These are phyloP conservation scores for Pseudocercospora macadamiae DNA, from an alignment of 2,329 filamentous ascomycete genomes.

Conservation along the genomic window DNA sequence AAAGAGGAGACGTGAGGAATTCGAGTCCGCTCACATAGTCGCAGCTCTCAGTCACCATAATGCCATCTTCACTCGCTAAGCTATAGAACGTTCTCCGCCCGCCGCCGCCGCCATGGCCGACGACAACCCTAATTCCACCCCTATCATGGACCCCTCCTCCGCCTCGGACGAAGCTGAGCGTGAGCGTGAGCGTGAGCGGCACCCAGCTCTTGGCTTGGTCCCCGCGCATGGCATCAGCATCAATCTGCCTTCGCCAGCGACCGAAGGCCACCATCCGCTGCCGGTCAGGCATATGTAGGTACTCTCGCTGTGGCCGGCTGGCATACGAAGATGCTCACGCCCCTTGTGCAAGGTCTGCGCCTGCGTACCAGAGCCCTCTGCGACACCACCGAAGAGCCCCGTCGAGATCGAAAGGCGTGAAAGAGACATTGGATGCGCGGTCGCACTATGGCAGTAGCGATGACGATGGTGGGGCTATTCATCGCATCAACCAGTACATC, in stretches of 20 bases:
- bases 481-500: conserved; percentile 91
- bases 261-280: conserved; percentile 36
- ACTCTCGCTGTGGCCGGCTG: conserved; percentile 9
- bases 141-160: conserved; percentile 6
- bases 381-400: conserved; percentile 66
- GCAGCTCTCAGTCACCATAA: conserved; percentile 2
- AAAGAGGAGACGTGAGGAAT: conserved; percentile 5
- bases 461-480: conserved; percentile 76
- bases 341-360: conserved; percentile 52
- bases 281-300: conserved; percentile 55
- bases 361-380: conserved; percentile 64
- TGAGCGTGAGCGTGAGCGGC: conserved; percentile 18
- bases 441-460: conserved; percentile 86
- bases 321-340: conserved; percentile 28
- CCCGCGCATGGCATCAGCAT: conserved; percentile 49
- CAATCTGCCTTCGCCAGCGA: conserved; percentile 46
- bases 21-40: neutral
- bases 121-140: conserved; percentile 4
- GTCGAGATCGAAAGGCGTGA: conserved; percentile 64
- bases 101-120: conserved; percentile 19
- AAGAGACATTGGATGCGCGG: conserved; percentile 90
- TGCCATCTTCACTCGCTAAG: conserved; percentile 10
- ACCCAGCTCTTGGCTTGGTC: conserved; percentile 42
- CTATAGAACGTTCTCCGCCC: neutral
- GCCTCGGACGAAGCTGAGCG: conserved; percentile 1